These are phyloP conservation scores for Fraxinus americana DNA, from an alignment of 257 asterid genomes.

Conservation along the genomic window DNA sequence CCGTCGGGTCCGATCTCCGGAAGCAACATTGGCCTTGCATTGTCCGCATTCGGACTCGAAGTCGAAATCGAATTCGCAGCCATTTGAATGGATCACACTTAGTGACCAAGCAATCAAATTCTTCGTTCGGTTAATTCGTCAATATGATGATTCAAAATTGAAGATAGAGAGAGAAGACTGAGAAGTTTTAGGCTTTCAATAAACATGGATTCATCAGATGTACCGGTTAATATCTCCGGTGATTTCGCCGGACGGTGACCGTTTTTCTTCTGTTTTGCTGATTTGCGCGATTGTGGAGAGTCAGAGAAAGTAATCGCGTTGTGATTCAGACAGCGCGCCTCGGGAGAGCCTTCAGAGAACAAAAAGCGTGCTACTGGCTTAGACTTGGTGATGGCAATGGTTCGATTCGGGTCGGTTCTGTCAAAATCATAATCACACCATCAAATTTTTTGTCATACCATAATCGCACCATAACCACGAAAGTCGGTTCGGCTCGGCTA, in stretches of 20 bases:
- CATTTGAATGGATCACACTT: slow-evolving; percentile 40
- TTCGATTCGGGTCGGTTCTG: no score
- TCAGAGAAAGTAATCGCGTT: not conserved
- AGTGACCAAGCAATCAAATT: slow-evolving; percentile 21
- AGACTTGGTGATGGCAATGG: no score
- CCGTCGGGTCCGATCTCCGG: slow-evolving; percentile 98
- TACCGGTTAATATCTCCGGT: not conserved
- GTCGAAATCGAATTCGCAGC: slow-evolving; percentile 39
- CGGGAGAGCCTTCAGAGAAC: not conserved
- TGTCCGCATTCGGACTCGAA: slow-evolving; percentile 35
- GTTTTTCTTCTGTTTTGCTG: not conserved
- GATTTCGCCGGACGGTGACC: not conserved
- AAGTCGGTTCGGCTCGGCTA: no score
- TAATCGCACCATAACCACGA: no score
- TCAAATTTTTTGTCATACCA: no score
- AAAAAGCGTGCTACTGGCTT: not conserved
- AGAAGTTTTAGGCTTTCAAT: not conserved
- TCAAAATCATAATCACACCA: no score
- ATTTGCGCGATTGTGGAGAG: not conserved
- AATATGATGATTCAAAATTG: not conserved
- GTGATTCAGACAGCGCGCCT: not conserved
- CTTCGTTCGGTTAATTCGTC: not conserved
- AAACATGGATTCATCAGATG: not conserved
- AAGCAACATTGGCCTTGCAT: slow-evolving; percentile 29
- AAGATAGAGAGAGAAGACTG: not conserved